Conservation (phyloP, 78 protist species). For the Emiliania huxleyi region DNA sequence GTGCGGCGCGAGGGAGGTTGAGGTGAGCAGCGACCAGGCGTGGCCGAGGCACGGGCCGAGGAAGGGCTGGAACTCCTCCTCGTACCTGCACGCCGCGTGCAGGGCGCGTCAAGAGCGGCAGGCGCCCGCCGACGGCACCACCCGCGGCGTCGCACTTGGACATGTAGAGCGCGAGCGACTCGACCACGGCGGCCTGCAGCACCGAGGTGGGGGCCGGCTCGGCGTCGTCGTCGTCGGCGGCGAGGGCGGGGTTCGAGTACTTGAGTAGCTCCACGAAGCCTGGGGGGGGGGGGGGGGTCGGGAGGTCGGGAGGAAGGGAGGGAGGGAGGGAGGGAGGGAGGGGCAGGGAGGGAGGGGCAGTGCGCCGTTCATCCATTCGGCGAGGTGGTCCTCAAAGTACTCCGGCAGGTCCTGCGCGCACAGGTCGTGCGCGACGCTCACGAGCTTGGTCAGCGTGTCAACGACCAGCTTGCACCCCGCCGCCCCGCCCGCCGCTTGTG, state of each 20-base stretch:
- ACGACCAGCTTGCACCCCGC: neutral
- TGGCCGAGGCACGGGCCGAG: constrained; percentile 53
- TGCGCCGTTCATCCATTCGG: constrained; percentile 46
- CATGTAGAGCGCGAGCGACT: constrained; percentile 35
- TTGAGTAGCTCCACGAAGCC: constrained; percentile 36
- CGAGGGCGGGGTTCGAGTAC: constrained; percentile 20
- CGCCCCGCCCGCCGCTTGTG: neutral
- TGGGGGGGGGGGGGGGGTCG: too few relatives aligned
- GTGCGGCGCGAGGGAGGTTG: neutral
- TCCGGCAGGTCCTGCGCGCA: constrained; percentile 69
- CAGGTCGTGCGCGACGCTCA: neutral
- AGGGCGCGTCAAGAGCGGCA: too few relatives aligned
- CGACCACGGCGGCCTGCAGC: constrained; percentile 33
- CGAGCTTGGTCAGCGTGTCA: neutral
- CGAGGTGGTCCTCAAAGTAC: constrained; percentile 80
- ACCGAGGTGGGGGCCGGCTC: neutral
- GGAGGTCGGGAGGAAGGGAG: too few relatives aligned
- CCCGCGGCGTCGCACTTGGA: too few relatives aligned
- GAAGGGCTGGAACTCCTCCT: constrained; percentile 68
- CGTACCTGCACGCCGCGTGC: constrained; percentile 31
- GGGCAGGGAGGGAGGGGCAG: too few relatives aligned
- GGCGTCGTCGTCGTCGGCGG: constrained; percentile 4
- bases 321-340: too few relatives aligned
- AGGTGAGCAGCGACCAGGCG: neutral
- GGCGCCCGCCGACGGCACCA: too few relatives aligned